Base-by-base conservation (phyloP, 306 rosid genomes). In the Datisca glomerata region DNA sequence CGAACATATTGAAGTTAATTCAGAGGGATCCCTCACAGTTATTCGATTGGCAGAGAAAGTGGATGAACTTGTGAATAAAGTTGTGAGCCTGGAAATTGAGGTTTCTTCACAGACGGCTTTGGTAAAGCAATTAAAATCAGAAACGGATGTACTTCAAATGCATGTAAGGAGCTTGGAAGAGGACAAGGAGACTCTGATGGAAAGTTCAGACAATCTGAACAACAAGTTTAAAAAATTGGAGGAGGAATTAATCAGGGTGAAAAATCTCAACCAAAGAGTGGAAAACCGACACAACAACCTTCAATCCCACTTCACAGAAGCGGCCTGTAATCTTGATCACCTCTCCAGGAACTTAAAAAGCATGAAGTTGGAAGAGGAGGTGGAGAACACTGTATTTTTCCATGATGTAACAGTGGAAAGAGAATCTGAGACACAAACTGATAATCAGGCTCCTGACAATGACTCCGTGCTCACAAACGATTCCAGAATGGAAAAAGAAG, bases 21-120 rank as follows among this genome's bases (percentile, higher is more conserved):
- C 85, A 29, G 57, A 49, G 15, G 49, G 28, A n/a, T 25, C 69
- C 14, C 46, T 72, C 67, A 64, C 70, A 21, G 62, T 80, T 65
- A 57, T 63, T 10, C 93, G 75, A 64, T 53, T 89, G 29, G 92
- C 74, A 2, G 95, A 91, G 60, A 70, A 62, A 55, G 80, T 84
- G 17, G 92, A 91, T 51, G 80, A 70, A 34, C 86, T 91, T 35
- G 96, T 84, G 24, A 69, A 35, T 61, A 70, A 73, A 65, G 75
- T 80, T 41, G 84, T 75, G 49, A 45, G 40, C 4, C 53, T 91
- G 41, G 93, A 91, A 67, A 78, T 80, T 15, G 40, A 63, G 2
- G 71, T 74, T 28, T 53, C 78, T 52, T 75, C 86, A 63, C 93
- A 84, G 55, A 64, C 64, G 39, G 69, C 65, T 51, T 65, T 78